Evolutionary conservation across 1,284 basidiomycete genomes (phyloP).

Genomic region (Tilletiopsis washingtonensis): DNA sequence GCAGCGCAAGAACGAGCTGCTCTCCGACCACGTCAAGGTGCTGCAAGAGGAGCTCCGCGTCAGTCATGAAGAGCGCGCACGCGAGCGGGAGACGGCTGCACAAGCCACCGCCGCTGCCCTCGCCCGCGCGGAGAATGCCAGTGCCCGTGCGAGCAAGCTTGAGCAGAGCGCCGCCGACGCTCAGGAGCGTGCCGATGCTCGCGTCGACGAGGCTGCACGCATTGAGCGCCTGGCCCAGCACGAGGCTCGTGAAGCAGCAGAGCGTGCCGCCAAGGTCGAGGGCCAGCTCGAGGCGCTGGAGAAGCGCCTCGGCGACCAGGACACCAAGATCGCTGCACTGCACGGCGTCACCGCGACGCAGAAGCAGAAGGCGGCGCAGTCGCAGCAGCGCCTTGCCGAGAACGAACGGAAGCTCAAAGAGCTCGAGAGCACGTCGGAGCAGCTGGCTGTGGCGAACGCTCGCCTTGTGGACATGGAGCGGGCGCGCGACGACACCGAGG

Average conservation of each 20-base stretch:
- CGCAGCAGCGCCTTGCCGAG: slow-evolving; percentile 30
- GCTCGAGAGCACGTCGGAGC: slow-evolving; percentile 14
- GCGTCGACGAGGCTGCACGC: slow-evolving; percentile 7
- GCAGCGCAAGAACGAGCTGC: slow-evolving; percentile 4
- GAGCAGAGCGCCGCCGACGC: slow-evolving; percentile 14
- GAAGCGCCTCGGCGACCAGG: slow-evolving; percentile 28
- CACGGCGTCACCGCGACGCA: slow-evolving; percentile 29
- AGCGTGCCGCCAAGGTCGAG: slow-evolving; percentile 26
- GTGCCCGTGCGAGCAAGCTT: not conserved
- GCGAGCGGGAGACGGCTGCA: slow-evolving; percentile 15
- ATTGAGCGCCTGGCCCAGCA: slow-evolving; percentile 11
- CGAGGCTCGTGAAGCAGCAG: slow-evolving; percentile 9
- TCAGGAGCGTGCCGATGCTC: slow-evolving; percentile 8
- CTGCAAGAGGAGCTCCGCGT: slow-evolving; percentile 14
- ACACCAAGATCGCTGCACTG: slow-evolving; percentile 30
- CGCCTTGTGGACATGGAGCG: slow-evolving; percentile 13
- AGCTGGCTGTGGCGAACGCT: slow-evolving; percentile 10
- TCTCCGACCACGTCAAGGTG: slow-evolving; percentile 21
- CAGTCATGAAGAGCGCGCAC: slow-evolving; percentile 8
- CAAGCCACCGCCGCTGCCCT: slow-evolving; percentile 21
- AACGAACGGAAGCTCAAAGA: slow-evolving; percentile 25
- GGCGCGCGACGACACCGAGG: slow-evolving; percentile 16
- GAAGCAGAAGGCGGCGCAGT: slow-evolving; percentile 36
- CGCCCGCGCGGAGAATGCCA: slow-evolving; percentile 12
- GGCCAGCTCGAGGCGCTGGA: slow-evolving; percentile 22